These are phyloP conservation scores for Emericellopsis terricola DNA, from an alignment of 495 filamentous ascomycete genomes.

Conservation along the genomic window DNA sequence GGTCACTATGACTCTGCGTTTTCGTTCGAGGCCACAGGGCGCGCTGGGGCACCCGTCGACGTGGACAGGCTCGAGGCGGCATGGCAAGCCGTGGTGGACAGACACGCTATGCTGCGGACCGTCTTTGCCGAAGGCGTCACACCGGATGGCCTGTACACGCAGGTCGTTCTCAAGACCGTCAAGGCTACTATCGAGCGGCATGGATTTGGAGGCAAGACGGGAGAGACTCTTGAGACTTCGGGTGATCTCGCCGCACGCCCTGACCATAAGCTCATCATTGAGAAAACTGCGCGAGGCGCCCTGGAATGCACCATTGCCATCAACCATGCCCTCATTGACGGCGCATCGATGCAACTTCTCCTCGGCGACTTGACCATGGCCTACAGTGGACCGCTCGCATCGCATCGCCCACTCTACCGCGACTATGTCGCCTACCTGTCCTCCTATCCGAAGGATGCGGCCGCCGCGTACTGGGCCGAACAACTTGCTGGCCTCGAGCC, in stretches of 20 bases:
- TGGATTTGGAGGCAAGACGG: too few relatives aligned
- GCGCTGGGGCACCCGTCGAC: neutral
- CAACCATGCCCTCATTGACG: neutral
- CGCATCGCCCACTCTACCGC: neutral
- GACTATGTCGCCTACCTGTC: neutral
- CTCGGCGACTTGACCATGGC: constrained; percentile 9
- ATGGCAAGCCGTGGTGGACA: constrained; percentile 30
- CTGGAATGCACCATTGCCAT: neutral
- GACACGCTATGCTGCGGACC: constrained; percentile 15
- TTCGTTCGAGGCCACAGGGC: too few relatives aligned
- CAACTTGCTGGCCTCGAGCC: constrained; percentile 12
- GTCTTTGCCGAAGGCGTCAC: neutral
- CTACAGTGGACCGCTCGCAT: constrained; percentile 11
- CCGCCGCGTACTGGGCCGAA: neutral
- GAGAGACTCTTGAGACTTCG: too few relatives aligned
- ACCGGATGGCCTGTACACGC: neutral
- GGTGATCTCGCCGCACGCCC: too few relatives aligned
- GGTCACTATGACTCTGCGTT: too few relatives aligned
- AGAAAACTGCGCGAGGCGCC: too few relatives aligned
- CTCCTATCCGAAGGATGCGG: neutral
- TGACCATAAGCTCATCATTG: too few relatives aligned
- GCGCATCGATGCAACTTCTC: neutral
- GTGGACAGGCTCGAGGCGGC: constrained; percentile 6
- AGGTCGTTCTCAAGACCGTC: neutral
- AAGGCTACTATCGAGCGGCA: too few relatives aligned